A percentile compares a stretch with the other conserved stretches of the same genome.
Conservation (phyloP, 2,329 filamentous ascomycete species). For the Colletotrichum sp. region DNA sequence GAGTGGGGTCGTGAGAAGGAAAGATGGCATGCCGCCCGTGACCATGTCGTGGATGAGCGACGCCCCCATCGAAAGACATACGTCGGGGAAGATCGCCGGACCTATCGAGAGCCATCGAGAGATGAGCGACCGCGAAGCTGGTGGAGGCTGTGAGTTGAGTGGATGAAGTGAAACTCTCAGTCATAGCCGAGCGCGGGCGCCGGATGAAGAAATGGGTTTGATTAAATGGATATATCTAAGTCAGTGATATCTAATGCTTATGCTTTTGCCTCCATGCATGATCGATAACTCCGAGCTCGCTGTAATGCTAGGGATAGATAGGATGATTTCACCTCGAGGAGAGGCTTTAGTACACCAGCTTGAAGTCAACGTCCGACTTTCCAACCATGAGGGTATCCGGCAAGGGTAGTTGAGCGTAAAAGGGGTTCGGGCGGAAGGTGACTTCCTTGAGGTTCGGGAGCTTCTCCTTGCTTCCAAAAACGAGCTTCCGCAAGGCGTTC, state of each 20-base stretch:
- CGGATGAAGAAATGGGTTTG: not conserved
- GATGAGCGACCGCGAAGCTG: not conserved
- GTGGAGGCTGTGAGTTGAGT: not conserved
- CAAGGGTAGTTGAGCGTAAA: slow-evolving; percentile 7
- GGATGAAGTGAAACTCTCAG: not conserved
- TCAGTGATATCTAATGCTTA: not conserved
- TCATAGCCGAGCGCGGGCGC: not conserved
- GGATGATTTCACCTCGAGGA: not conserved
- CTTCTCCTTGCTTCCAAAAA: slow-evolving; percentile 21
- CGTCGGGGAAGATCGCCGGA: not conserved
- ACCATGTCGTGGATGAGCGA: not conserved
- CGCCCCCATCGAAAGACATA: not conserved
- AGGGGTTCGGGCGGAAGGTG: slow-evolving; percentile 15
- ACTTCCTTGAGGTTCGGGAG: slow-evolving; percentile 13
- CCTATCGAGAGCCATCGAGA: not conserved
- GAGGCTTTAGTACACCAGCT: not conserved
- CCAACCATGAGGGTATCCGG: not conserved
- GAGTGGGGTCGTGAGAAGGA: not conserved
- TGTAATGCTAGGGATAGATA: not conserved
- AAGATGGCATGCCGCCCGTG: not conserved
- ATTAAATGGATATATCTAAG: not conserved
- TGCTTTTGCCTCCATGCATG: not conserved
- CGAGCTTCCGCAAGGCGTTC: slow-evolving; percentile 32
- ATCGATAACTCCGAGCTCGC: not conserved
- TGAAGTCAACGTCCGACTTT: not conserved